Evolutionary conservation across 225 moss, liverwort and hornwort species (phyloP).

Genomic region (Bryoerythrophyllum caledonicum): DNA sequence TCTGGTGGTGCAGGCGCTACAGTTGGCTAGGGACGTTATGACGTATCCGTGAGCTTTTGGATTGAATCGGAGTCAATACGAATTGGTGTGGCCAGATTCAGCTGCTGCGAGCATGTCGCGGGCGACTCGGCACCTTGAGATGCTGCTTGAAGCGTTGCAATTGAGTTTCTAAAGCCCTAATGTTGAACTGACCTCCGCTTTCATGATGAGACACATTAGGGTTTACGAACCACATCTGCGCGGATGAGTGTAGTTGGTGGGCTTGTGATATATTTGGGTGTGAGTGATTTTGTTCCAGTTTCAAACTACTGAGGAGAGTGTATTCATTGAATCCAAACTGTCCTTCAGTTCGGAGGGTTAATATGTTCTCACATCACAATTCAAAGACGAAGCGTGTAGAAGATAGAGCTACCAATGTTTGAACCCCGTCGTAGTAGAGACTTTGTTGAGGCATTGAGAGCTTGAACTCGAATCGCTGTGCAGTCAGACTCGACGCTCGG

Average conservation of each 20-base stretch:
- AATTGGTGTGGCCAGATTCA: background rate
- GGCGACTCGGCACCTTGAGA: conserved; percentile 51
- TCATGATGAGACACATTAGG: background rate
- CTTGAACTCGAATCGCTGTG: background rate
- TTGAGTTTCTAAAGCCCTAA: conserved; percentile 23
- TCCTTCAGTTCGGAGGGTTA: background rate
- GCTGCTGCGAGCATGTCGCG: conserved; percentile 30
- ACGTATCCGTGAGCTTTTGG: background rate
- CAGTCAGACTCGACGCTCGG: conserved; percentile 33
- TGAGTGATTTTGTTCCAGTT: background rate
- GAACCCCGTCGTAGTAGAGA: background rate
- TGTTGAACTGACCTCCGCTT: background rate
- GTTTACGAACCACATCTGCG: too few relatives aligned
- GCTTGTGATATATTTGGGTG: background rate
- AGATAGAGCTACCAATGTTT: background rate
- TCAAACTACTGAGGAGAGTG: background rate
- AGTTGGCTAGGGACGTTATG: too few relatives aligned
- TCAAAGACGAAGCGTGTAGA: background rate
- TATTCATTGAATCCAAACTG: background rate
- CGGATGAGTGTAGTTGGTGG: background rate
- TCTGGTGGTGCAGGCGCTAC: background rate
- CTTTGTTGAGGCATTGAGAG: background rate
- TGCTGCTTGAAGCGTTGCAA: conserved; percentile 36
- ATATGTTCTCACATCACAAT: background rate
- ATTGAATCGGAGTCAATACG: background rate